phyloP scores from a whole-genome alignment of 108 stramenopile species.

The Skeletonema potamos region DNA sequence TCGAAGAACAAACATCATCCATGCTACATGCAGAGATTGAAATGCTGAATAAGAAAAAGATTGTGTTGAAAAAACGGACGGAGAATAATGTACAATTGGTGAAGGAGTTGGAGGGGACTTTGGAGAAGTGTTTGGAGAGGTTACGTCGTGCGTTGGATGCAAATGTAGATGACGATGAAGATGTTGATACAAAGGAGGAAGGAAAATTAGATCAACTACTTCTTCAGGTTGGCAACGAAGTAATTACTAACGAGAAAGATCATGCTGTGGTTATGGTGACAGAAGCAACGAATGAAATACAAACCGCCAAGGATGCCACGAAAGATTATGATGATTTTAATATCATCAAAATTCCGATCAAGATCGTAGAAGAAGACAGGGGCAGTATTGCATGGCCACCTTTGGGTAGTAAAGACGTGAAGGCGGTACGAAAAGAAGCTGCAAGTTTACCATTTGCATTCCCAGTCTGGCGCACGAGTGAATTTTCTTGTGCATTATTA shows the following conservation, averaged over 20 bases:
- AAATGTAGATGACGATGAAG: background rate
- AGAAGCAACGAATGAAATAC: background rate
- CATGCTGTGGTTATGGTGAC: background rate
- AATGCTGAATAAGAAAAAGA: slow-evolving; percentile 3
- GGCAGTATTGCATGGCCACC: slow-evolving; percentile 13
- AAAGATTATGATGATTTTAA: background rate
- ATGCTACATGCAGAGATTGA: slow-evolving; percentile 15
- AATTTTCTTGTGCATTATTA: slow-evolving; percentile 10
- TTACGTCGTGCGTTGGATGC: slow-evolving; percentile 9
- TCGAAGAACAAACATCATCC: slow-evolving; percentile 3
- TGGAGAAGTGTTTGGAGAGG: slow-evolving; percentile 30
- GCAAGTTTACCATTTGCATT: background rate
- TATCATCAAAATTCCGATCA: background rate
- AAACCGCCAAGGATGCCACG: background rate
- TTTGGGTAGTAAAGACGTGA: background rate
- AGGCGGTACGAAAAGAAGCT: slow-evolving; percentile 1
- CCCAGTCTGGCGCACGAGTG: slow-evolving; percentile 26
- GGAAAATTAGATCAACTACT: background rate
- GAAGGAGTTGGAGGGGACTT: slow-evolving; percentile 20
- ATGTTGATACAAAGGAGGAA: slow-evolving; percentile 9
- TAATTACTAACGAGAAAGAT: background rate
- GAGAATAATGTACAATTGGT: slow-evolving; percentile 30
- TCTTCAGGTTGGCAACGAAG: background rate
- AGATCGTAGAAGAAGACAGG: background rate
- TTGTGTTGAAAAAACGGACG: slow-evolving; percentile 16